Evolutionary conservation across 331 rosid genomes (phyloP), one percentile per base, ranked within the genome.

Genomic region (Rosa hybrid): DNA sequence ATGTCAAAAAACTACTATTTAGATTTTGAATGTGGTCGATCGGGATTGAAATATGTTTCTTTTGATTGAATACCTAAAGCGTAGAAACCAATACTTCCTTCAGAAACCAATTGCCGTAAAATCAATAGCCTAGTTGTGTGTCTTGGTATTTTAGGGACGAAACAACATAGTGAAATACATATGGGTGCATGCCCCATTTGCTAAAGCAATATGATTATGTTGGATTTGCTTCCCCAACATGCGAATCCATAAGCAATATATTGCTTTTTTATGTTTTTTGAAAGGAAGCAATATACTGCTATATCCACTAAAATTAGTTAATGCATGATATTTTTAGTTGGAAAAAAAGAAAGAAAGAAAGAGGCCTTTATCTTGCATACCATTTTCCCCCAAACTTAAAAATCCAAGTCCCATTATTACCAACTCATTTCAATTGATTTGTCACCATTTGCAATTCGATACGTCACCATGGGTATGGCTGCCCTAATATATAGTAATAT

Each of bases 381-480:
- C 20, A 70, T 44, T 65, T 67, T 18, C 13, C 53, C 62, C 23
- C 20, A 5, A 48, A 63, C 13, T 30, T 7, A 30, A 30, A 72
- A 72, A 72, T 72, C 76, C 45, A 49, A 49, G 62, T 27, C 45
- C 62, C 76, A 86, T 87, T 80, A 91, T 90, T 71, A 86, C 86
- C 87, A 87, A 89, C 90, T 85, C 88, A 86, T 89, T 81, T 72
- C 82, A 76, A 71, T 86, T 81, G 75, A 87, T 86, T 85, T 87
- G 94, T 93, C 89, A 86, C 82, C 82, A 86, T 84, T 72, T 83
- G 82, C 62, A 51, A 77, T 70, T 77, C 77, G 85, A 78, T 77
- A 85, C 46, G 25, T 65, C 45, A 77, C 75, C 71, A 82, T 81
- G 84, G 81, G 5, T 76, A 34, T 34, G n/a, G n/a, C 18, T 77